A percentile compares a stretch with the other conserved stretches of the same genome.
These are phyloP conservation scores for Nicotiana sylvestris DNA, from an alignment of 257 asterid genomes.

Conservation along the genomic window DNA sequence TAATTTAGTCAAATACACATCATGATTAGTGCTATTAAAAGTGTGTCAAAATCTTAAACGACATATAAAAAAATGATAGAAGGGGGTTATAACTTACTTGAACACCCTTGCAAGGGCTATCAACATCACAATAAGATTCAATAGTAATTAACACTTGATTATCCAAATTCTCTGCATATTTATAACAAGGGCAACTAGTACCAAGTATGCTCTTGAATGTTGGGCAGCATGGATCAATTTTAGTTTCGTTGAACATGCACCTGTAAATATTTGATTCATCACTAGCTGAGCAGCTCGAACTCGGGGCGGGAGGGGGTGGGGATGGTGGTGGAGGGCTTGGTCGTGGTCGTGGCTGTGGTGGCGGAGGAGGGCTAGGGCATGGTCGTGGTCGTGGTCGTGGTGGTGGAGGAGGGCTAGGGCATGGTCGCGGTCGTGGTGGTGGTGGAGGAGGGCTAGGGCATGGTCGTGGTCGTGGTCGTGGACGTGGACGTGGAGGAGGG, in stretches of 20 bases:
- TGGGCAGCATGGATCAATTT: background rate
- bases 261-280: background rate
- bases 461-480: too few relatives aligned
- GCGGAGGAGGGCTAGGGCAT: too few relatives aligned
- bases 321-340: background rate
- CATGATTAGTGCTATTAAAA: too few relatives aligned
- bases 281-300: background rate
- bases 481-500: background rate
- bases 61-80: background rate
- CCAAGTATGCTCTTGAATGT: background rate
- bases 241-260: background rate
- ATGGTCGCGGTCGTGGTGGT: too few relatives aligned
- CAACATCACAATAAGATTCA: background rate
- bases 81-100: background rate
- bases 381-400: too few relatives aligned
- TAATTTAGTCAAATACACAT: too few relatives aligned
- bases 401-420: too few relatives aligned
- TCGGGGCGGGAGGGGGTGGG: background rate
- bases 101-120: background rate
- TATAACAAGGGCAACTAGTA: background rate
- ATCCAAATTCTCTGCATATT: background rate
- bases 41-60: background rate
- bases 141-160: background rate
- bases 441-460: background rate
- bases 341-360: too few relatives aligned